Conservation (phyloP, 805 yeast species). For the Danielia oregonensis region DNA sequence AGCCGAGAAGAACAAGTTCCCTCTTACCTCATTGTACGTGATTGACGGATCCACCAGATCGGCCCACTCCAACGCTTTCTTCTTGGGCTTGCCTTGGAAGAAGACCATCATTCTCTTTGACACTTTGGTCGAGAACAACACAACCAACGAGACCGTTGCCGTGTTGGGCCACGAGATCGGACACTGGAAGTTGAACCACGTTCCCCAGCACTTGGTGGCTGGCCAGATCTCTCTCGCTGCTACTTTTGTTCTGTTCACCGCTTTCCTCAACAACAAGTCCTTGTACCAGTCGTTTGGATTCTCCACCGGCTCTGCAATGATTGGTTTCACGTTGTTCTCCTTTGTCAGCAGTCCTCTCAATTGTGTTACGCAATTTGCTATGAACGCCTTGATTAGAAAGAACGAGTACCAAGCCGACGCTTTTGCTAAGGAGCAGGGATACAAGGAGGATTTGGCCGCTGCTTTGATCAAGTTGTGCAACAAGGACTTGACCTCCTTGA, state of each 20-base stretch:
- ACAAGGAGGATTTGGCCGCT: constrained; percentile 59
- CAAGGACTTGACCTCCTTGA: constrained; percentile 81
- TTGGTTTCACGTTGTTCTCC: constrained; percentile 78
- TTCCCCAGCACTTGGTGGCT: constrained; percentile 66
- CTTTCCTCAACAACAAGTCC: constrained; percentile 74
- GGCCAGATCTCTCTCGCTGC: constrained; percentile 62
- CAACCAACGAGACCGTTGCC: constrained; percentile 81
- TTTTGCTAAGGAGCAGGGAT: constrained; percentile 74
- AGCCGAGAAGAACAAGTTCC: constrained; percentile 76
- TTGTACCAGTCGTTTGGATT: constrained; percentile 81
- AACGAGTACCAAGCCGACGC: constrained; percentile 93
- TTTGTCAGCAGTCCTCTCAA: constrained; percentile 79
- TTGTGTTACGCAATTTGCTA: constrained; percentile 58
- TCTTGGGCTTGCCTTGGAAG: constrained; percentile 94
- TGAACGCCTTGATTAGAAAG: constrained; percentile 73
- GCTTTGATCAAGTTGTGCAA: constrained; percentile 74
- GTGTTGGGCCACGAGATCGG: constrained; percentile 98
- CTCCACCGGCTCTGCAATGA: constrained; percentile 61
- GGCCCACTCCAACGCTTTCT: constrained; percentile 94
- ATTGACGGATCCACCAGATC: constrained; percentile 97
- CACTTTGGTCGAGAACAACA: constrained; percentile 77
- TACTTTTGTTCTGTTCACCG: constrained; percentile 71
- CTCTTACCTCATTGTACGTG: constrained; percentile 78
- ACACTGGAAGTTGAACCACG: constrained; percentile 92
- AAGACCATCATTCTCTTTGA: constrained; percentile 94